Evolutionary conservation across 2,329 filamentous ascomycete species (phyloP), one percentile per base, ranked within the genome.

Genomic region (Neoarthrinium moseri): DNA sequence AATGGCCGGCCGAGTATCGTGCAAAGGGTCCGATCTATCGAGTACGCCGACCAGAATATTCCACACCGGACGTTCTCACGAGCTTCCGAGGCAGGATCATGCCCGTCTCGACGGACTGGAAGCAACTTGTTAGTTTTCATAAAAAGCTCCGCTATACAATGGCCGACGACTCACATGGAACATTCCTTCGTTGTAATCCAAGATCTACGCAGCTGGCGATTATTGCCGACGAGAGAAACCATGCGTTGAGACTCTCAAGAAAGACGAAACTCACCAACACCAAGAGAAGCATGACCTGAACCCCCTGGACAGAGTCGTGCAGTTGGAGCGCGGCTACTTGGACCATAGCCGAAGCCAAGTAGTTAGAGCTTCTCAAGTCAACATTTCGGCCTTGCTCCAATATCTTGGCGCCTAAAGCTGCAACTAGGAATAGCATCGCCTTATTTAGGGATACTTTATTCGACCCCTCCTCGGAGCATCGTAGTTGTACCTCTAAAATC

Each of bases 1-100:
- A 81, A 76, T 0, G 77, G 77, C 1, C 77, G 65, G 0, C 77
- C 77, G 74, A 81, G 76, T 61, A 77, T 79, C 0, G 75, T 81
- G 3, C 72, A 72, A 26, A 80, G 64, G 0, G 67, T 70, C 12
- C 77, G 66, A 46, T 81, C 77, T 4, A 81, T 62, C 0, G 65
- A 72, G 21, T 77, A 75, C 4, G 76, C 71, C 0, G 74, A 71
- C 77, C 77, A 81, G 39, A 81, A 80, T 4, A 79, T 69, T 7
- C 52, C 51, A 20, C 52, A 48, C 15, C 53, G 54, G n/a, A 59
- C 23, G 15, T 39, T 46, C 17, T 35, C 46, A 10, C 43, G 6
- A 17, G 26, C 20, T 29, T 32, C 29, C 22, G 20, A 18, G 6
- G 20, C 13, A 7, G 18, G 12, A 20, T 23, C 29, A 12, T 24